Evolutionary conservation across 2,329 filamentous ascomycete species (phyloP), one percentile per base, ranked within the genome.

Genomic region (Neopestalotiopsis sp.): DNA sequence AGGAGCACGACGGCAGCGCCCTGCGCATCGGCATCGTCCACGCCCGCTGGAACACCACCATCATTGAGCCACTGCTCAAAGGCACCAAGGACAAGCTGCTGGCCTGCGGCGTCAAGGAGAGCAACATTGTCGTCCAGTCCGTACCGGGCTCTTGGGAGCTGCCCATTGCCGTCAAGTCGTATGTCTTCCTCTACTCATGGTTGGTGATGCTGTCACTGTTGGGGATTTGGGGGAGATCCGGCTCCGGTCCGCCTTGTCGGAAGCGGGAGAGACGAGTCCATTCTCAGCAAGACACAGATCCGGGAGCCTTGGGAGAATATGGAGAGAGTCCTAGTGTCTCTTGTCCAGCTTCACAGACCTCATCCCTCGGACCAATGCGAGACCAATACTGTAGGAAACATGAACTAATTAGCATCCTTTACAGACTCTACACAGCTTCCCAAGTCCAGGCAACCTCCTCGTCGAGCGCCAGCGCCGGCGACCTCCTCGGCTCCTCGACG

Each of bases 71-170:
- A 66, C 90, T 99, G 68, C 87, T 99, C 70, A 85, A 88, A 66
- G 96, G 96, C 72, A 90, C 93, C 60, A 93, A 92, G 82, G 91
- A 91, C 75, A 91, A 91, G 78, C 90, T 99, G 68, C 84, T 91
- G 42, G 88, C 88, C 58, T 90, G 91, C 66, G 96, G 96, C 67
- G 95, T 99, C 68, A 90, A 90, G 79, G 90, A 94, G 77, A 90
- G 92, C 76, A 97, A 98, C 81, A 97, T 99, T 77, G 89, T 95
- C 67, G 84, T 95, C 52, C 92, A 98, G 83, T 93, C 91, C 65
- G 96, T 98, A 42, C 96, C 96, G 0, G 96, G 96, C 66, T 93
- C 93, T 72, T 99, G 97, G 88, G 96, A 99, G 83, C 87, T 99
- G 58, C 96, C 96, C 65, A 93, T 95, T 77, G 94, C 94, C 57